Percentiles rank a stretch among this genome's conserved stretches.
phyloP scores from a whole-genome alignment of 371 early-diverging fungal species.

The Mucor velutinosus region DNA sequence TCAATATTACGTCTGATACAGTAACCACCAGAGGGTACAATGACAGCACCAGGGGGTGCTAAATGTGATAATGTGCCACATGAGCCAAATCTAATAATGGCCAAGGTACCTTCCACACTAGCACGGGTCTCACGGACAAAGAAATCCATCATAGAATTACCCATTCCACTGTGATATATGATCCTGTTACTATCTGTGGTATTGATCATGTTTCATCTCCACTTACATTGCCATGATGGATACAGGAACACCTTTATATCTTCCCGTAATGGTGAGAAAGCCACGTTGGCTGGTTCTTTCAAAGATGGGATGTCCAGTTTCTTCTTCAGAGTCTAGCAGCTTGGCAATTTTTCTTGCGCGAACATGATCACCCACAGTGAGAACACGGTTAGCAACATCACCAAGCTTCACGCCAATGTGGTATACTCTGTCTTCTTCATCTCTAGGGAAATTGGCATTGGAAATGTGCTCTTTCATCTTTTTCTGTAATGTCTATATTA shows the following conservation, averaged over 20 bases:
- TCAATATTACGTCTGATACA: constrained; percentile 80
- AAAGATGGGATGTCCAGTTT: constrained; percentile 53
- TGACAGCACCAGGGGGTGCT: constrained; percentile 71
- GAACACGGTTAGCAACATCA: constrained; percentile 87
- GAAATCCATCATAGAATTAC: constrained; percentile 92
- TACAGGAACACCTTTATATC: constrained; percentile 79
- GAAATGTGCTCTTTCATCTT: constrained; percentile 52
- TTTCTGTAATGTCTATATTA: constrained; percentile 6
- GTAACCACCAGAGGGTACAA: constrained; percentile 75
- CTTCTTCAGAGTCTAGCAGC: constrained; percentile 61
- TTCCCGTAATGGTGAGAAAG: constrained; percentile 91
- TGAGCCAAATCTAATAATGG: constrained; percentile 88
- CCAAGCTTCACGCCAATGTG: constrained; percentile 84
- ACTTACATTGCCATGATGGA: constrained; percentile 84
- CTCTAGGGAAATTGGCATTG: constrained; percentile 86
- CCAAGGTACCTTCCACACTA: constrained; percentile 81
- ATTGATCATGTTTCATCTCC: not conserved
- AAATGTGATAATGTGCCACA: constrained; percentile 78
- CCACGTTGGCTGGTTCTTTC: constrained; percentile 76
- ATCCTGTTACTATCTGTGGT: not conserved
- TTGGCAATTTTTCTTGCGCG: constrained; percentile 75
- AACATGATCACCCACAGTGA: constrained; percentile 92
- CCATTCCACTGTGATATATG: constrained; percentile 58
- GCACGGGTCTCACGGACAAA: constrained; percentile 91
- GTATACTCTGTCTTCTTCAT: constrained; percentile 81